Conservation (phyloP, 176 grass and related monocot genomes). For the Lolium perenne region DNA sequence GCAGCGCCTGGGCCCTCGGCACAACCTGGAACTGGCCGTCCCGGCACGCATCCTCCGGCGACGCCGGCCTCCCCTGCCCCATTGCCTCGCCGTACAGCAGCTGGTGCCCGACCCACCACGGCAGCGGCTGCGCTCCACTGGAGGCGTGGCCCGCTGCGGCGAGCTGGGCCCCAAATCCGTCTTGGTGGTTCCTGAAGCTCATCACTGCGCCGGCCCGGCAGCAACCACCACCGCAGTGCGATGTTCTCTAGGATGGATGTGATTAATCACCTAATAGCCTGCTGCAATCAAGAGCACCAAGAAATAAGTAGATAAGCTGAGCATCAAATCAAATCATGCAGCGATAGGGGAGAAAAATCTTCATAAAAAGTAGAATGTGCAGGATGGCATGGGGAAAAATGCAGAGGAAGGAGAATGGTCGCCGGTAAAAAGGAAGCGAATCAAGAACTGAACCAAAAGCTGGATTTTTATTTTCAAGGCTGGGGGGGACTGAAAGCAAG, state of each 20-base stretch:
- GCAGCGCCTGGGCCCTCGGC: constrained; percentile 37
- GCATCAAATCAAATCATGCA: neutral
- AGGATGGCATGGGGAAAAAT: neutral
- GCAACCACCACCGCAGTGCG: constrained; percentile 24
- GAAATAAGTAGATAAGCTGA: constrained; percentile 20
- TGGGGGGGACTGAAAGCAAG: neutral
- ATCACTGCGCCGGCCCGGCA: constrained; percentile 32
- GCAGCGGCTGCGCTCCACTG: constrained; percentile 29
- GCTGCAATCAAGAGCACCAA: constrained; percentile 43
- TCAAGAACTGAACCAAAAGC: constrained; percentile 17
- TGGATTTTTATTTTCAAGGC: neutral
- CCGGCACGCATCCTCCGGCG: constrained; percentile 39
- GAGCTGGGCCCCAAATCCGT: constrained; percentile 33
- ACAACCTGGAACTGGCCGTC: constrained; percentile 53
- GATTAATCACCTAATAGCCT: constrained; percentile 40
- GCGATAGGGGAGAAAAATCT: neutral
- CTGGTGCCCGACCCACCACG: constrained; percentile 69
- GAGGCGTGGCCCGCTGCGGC: neutral
- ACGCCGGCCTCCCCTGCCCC: constrained; percentile 47
- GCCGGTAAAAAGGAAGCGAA: neutral
- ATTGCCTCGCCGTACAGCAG: constrained; percentile 54
- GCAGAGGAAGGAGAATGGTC: neutral
- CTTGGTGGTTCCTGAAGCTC: constrained; percentile 55
- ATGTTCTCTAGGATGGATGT: neutral
- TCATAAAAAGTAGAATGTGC: neutral